Evolutionary conservation across 108 stramenopile species (phyloP).

Genomic region (Cyclotella sp.): DNA sequence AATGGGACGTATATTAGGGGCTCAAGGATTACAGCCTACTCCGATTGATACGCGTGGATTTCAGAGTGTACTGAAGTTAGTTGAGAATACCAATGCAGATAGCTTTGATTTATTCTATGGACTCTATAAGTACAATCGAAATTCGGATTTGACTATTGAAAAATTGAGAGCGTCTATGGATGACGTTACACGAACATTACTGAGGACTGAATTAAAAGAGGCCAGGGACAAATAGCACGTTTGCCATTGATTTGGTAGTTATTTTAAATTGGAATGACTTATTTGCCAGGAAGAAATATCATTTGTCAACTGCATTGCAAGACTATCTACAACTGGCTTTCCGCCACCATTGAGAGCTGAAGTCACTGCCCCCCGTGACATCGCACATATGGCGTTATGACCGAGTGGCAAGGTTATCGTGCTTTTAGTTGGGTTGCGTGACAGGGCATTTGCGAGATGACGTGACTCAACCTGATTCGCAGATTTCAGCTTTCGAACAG

Average conservation of each 20-base stretch:
- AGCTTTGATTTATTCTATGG: constrained; percentile 98
- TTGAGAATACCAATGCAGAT: constrained; percentile 96
- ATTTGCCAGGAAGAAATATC: constrained; percentile 65
- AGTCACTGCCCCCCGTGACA: constrained; percentile 62
- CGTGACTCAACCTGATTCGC: constrained; percentile 43
- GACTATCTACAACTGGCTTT: constrained; percentile 68
- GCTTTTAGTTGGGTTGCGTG: neutral
- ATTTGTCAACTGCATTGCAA: constrained; percentile 67
- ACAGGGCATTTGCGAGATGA: constrained; percentile 27
- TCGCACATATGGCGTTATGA: constrained; percentile 78
- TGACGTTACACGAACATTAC: neutral
- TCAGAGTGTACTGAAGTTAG: constrained; percentile 89
- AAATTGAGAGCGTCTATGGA: constrained; percentile 56
- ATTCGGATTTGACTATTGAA: constrained; percentile 42
- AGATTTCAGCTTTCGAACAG: constrained; percentile 39
- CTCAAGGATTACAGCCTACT: constrained; percentile 77
- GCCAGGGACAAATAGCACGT: neutral
- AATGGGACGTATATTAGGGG: constrained; percentile 97
- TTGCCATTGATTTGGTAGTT: neutral
- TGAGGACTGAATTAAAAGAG: constrained; percentile 6
- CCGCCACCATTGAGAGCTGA: constrained; percentile 59
- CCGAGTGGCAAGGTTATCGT: constrained; percentile 60
- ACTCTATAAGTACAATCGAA: constrained; percentile 94
- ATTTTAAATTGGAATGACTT: neutral
- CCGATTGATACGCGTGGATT: constrained; percentile 98